Evolutionary conservation across 164 flowering plant species (phyloP), one percentile per base, ranked within the genome.

Genomic region (Taxillus chinensis): DNA sequence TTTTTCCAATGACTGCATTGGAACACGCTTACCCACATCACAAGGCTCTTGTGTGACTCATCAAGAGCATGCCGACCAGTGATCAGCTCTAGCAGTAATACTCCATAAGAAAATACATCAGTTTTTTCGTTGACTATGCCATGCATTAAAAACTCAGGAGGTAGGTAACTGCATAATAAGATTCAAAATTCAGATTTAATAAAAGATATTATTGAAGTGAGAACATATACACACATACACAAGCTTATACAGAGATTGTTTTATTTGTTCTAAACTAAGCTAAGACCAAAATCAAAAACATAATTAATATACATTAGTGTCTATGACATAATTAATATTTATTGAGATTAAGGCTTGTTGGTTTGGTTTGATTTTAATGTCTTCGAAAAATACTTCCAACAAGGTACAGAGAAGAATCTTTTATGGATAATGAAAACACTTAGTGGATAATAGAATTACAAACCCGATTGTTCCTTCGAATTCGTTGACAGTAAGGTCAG

Each of bases 61-160:
- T 84, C 90, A 48, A 93, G 42, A 57, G 96, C 96, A 66, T 71
- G 74, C 39, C 85, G 80, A 52, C 98, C 96, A 0, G 89, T 83
- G 15, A 93, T 78, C 63, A 93, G 83, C 82, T 93, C 98, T 39
- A 93, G 63, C 55, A 93, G 69, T 5, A 93, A 78, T 3, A 93
- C 96, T 11, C 98, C 98, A 54, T 67, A 90, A 40, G 97, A 83
- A 72, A 75, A 93, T 12, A 93, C 90, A 72, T 93, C 99, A 2
- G 96, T 93, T 68, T 90, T 93, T 41, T 93, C 99, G 68, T 93
- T 95, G 3, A 90, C 92, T 55, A 82, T 81, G 8, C 99, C 99
- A 66, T 93, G 87, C 91, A 89, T 79, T 79, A 86, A 83, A 75
- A 78, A 84, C 80, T 93, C 99, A 1, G 99, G 99, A 65, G 99